Evolutionary conservation across 2,329 filamentous ascomycete genomes (phyloP), one percentile per base, ranked within the genome.

Genomic region (Aspergillus sp.): DNA sequence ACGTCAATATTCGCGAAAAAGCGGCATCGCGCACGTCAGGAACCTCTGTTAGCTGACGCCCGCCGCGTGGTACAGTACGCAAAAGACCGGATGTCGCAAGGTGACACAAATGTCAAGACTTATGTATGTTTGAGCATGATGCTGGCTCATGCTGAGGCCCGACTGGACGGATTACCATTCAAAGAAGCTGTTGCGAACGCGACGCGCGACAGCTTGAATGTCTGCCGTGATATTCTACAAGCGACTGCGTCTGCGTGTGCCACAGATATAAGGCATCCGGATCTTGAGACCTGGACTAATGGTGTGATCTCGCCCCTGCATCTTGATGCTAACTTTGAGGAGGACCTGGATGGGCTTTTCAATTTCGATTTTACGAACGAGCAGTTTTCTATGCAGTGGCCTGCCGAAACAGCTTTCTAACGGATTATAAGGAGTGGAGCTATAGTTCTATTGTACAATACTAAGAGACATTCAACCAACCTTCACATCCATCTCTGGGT

Each of bases 101-200:
- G 72, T 3, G 71, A 75, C 45, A 74, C 69, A 0, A 73, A 70
- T 56, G 63, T 73, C 6, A 74, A 71, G 52, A 52, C 48, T 6
- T 70, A 73, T 41, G 56, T 71, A 31, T 70, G 65, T 46, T 27
- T 70, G 6, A 63, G 58, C 27, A 69, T 72, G 64, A 55, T 63
- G 33, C 40, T 68, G 45, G 68, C 64, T 4, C 66, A 68, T 19
- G 61, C 57, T 1, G 63, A 66, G 45, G 65, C 62, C 15, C 48
- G 54, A 11, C 52, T 67, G 12, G 49, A 57, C 7, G 61, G 58
- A 1, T 14, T 17, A 4, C 52, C 56, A 1, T 14, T 41, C 2
- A 47, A 64, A 3, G 58, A 55, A 33, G 52, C 45, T 9, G 44
- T 57, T 21, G 11, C 52, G 7, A 51, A 50, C 2, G 52, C 59